Percentiles rank a stretch among this genome's conserved stretches.
Evolutionary conservation across 2,329 filamentous ascomycete genomes (phyloP).

Genomic region (Epichloe aotearoae): DNA sequence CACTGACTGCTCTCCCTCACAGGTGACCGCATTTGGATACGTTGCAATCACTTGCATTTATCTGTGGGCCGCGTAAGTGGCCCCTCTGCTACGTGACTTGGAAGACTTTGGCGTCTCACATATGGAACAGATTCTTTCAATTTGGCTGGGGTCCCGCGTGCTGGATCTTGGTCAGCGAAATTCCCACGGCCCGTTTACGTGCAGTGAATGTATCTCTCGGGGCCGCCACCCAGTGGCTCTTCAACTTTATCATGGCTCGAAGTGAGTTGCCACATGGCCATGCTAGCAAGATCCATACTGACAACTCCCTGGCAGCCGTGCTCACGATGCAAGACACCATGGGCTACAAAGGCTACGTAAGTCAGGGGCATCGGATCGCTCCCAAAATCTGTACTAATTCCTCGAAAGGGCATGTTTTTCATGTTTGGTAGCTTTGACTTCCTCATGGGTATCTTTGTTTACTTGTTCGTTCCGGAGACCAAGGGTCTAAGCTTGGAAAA

Average conservation of each 20-base stretch:
- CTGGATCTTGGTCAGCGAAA: slow-evolving; percentile 60
- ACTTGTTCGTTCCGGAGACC: slow-evolving; percentile 57
- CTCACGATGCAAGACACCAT: slow-evolving; percentile 52
- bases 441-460: slow-evolving; percentile 51
- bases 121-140: slow-evolving; percentile 40
- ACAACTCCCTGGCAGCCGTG: slow-evolving; percentile 27
- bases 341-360: slow-evolving; percentile 27
- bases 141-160: slow-evolving; percentile 59
- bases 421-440: slow-evolving; percentile 56
- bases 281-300: neutral
- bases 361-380: slow-evolving; percentile 7
- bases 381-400: neutral
- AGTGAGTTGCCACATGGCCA: slow-evolving; percentile 17
- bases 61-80: slow-evolving; percentile 45
- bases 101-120: slow-evolving; percentile 8
- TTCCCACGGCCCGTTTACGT: slow-evolving; percentile 52
- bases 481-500: slow-evolving; percentile 51
- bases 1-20: neutral
- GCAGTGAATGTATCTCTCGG: slow-evolving; percentile 55
- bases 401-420: slow-evolving; percentile 46
- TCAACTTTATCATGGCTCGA: slow-evolving; percentile 60
- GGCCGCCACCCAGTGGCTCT: slow-evolving; percentile 58
- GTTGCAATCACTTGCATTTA: slow-evolving; percentile 59
- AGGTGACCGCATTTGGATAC: slow-evolving; percentile 52
- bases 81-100: neutral